Conservation (phyloP, 2,329 filamentous ascomycete species). For the Trichoderma afroharzianum region DNA sequence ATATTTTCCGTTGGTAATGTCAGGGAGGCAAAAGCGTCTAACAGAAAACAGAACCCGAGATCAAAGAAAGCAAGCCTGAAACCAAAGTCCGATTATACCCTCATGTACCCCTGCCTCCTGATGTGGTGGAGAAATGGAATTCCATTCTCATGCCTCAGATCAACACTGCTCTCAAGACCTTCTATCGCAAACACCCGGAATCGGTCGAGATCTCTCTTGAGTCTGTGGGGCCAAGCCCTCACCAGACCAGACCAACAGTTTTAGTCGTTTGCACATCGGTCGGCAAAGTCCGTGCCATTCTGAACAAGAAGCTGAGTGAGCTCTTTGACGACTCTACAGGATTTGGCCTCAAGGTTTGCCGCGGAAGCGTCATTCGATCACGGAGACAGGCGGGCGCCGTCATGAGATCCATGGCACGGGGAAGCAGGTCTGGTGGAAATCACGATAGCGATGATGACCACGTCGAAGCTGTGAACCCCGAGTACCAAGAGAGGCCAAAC, state of each 20-base stretch:
- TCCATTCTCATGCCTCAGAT: constrained; percentile 67
- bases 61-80: constrained; percentile 27
- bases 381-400: constrained; percentile 40
- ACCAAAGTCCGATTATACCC: constrained; percentile 57
- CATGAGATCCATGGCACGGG: constrained; percentile 31
- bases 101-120: constrained; percentile 54
- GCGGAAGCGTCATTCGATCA: constrained; percentile 63
- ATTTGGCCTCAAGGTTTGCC: constrained; percentile 68
- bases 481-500: constrained; percentile 71
- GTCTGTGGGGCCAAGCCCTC: constrained; percentile 65
- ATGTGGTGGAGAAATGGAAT: constrained; percentile 69
- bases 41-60: constrained; percentile 21
- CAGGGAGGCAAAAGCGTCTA: neutral
- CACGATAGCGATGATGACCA: constrained; percentile 38
- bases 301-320: constrained; percentile 64
- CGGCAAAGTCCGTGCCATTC: constrained; percentile 64
- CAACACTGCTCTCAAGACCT: constrained; percentile 65
- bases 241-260: constrained; percentile 67
- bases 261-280: constrained; percentile 75
- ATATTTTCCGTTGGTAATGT: neutral
- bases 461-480: constrained; percentile 58
- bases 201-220: constrained; percentile 76
- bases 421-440: neutral
- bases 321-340: constrained; percentile 61
- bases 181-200: constrained; percentile 70